Evolutionary conservation across 2,329 filamentous ascomycete genomes (phyloP), one percentile per base, ranked within the genome.

Genomic region (Hypoxylon sp.): DNA sequence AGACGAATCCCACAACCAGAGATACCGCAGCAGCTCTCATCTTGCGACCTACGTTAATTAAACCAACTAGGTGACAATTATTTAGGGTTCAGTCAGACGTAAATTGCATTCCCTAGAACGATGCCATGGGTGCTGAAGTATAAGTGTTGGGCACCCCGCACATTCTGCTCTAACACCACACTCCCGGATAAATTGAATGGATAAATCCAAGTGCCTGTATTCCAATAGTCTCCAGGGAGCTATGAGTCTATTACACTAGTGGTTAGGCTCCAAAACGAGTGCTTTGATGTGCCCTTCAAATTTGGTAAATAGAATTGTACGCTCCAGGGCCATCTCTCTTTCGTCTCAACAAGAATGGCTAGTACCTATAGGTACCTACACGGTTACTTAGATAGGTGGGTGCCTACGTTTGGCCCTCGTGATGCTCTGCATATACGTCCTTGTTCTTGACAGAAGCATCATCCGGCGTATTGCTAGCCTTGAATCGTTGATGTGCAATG

Each of bases 401-500:
- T n/a, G n/a, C n/a, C n/a, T n/a, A n/a, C n/a, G n/a, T 14, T 16
- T 49, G 50, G 20, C 45, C 49, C 51, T 66, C 61, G 11, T 60
- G 52, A 57, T 68, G 62, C 26, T 63, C 68, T 38, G 36, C 45
- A 20, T 61, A 54, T 8, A 53, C n/a, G 33, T 45, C 55, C 42
- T 65, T 48, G 2, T 56, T 67, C 38, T 58, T 66, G 22, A 64
- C 61, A 20, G 49, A 38, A 0, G 51, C 40, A n/a, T 67, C 57
- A 0, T 53, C 33, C 3, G 63, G 51, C 9, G 69, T 67, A 44
- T 48, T 66, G 3, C 66, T 54, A 4, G 66, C 67, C 22, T 67
- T 70, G 45, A 75, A 77, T 8, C 71, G 61, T 45, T 73, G 72
- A 16, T 75, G 70, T 2, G 74, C 77, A 64, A 81, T 80, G 70